Conservation (phyloP, 2,329 filamentous ascomycete genomes). For the Penicillium polonicum region DNA sequence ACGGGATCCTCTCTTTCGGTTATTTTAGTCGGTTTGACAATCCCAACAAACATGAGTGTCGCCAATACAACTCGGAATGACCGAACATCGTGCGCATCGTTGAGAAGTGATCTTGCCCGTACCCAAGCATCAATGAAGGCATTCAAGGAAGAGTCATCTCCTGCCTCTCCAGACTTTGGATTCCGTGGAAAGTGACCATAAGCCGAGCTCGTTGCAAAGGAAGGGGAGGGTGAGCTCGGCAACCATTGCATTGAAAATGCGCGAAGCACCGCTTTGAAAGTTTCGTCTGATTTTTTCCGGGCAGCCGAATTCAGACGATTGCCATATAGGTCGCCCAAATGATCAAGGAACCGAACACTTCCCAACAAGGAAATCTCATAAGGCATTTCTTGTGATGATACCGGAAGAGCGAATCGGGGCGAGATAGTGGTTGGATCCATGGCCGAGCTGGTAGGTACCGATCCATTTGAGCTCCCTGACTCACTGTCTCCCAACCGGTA, state of each 20-base stretch:
- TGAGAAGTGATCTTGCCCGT: conserved; percentile 12
- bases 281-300: conserved; percentile 19
- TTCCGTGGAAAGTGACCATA: background rate
- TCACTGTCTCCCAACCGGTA: conserved; percentile 16
- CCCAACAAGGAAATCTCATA: conserved; percentile 20
- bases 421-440: background rate
- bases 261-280: conserved; percentile 20
- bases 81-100: conserved; percentile 6
- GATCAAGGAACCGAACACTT: conserved; percentile 24
- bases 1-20: background rate
- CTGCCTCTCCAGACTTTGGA: background rate
- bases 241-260: conserved; percentile 25
- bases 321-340: conserved; percentile 25
- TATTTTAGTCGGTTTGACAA: conserved; percentile 15
- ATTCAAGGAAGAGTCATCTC: conserved; percentile 1
- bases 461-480: background rate
- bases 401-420: background rate
- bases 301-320: conserved; percentile 14
- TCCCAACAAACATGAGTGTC: conserved; percentile 24
- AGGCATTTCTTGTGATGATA: background rate
- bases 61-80: conserved; percentile 26
- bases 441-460: background rate
- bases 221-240: background rate
- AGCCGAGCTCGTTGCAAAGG: background rate
- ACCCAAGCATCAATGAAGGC: conserved; percentile 20